Evolutionary conservation across 1,139 yeast species (phyloP), one percentile per base, ranked within the genome.

Genomic region (Hansenula sp.): DNA sequence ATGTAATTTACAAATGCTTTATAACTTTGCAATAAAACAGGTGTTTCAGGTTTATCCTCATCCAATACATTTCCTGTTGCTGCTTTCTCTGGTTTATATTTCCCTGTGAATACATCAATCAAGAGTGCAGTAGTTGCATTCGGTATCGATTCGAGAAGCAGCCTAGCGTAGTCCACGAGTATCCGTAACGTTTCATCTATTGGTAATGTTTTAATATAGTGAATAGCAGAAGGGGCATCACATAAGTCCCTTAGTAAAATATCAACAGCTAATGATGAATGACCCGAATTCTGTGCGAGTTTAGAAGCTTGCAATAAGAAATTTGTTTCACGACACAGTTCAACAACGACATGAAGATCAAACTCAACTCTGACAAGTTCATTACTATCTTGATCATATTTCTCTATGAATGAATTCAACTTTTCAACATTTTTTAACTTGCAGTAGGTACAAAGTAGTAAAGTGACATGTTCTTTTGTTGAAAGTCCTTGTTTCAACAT

Each of bases 31-130:
- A 55, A 30, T 7, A 83, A 63, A 11, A 75, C 75, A 1, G 77
- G 75, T 31, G 55, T 51, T 12, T 48, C 50, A 25, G 34, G 41
- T 13, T 17, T 17, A n/a, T 32, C 25, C 6, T 9, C 34, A 17
- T 44, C 42, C 17, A 40, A 45, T 2, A 35, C 13, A 29, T 37
- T 43, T 8, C 11, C 12, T 1, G 44, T 2, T 17, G n/a, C 21
- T 38, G 12, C 25, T 34, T 47, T 41, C 34, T 52, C 53, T 1
- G 92, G 85, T 17, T 64, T 64, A 56, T 82, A 92, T 43, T 76
- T 79, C 0, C 97, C 97, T 0, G 97, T 90, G 58, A 92, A 92
- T 1, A 90, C 84, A 32, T 85, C 84, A 42, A 92, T 90, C 42
- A 90, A 68, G 33, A 92, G 62, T 32, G 82, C 82, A 0, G 96